Percentiles rank a stretch among this genome's conserved stretches.
phyloP scores from a whole-genome alignment of 1,284 basidiomycete genomes.

The Tylopilus orsonianus region DNA sequence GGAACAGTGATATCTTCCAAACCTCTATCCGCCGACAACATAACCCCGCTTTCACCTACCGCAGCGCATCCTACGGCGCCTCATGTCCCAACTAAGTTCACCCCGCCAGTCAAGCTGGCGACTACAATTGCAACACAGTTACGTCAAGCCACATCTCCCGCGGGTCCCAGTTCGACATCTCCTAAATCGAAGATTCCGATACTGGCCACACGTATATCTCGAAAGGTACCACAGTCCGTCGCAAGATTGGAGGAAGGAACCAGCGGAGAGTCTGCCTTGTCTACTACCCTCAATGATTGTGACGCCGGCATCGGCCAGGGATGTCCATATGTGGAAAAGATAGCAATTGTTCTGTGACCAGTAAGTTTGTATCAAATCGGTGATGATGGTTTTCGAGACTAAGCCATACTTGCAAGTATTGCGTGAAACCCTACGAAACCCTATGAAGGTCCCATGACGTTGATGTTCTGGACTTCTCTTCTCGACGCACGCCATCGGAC shows the following conservation, averaged over 20 bases:
- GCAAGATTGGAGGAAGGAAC: neutral
- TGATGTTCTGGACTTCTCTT: neutral
- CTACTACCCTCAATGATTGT: slow-evolving; percentile 15
- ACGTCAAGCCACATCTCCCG: neutral
- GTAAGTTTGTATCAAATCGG: slow-evolving; percentile 8
- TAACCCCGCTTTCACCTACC: slow-evolving; percentile 5
- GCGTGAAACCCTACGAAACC: slow-evolving; percentile 1
- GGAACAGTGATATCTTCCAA: slow-evolving; percentile 3
- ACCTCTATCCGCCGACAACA: slow-evolving; percentile 10
- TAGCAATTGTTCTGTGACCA: slow-evolving; percentile 10
- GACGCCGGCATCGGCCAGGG: slow-evolving; percentile 21
- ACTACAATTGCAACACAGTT: slow-evolving; percentile 28
- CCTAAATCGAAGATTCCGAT: slow-evolving; percentile 21
- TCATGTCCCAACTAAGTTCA: slow-evolving; percentile 25
- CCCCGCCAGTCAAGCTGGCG: slow-evolving; percentile 23
- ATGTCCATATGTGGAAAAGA: slow-evolving; percentile 31
- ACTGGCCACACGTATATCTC: slow-evolving; percentile 9
- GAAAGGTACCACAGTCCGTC: slow-evolving; percentile 12
- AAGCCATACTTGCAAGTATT: neutral
- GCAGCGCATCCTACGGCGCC: slow-evolving; percentile 21
- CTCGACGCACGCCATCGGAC: neutral
- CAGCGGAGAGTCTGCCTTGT: slow-evolving; percentile 3
- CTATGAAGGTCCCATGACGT: neutral
- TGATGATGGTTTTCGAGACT: neutral
- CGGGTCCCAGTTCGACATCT: neutral